Conservation (phyloP, 306 rosid genomes). For the Comarum palustre region DNA sequence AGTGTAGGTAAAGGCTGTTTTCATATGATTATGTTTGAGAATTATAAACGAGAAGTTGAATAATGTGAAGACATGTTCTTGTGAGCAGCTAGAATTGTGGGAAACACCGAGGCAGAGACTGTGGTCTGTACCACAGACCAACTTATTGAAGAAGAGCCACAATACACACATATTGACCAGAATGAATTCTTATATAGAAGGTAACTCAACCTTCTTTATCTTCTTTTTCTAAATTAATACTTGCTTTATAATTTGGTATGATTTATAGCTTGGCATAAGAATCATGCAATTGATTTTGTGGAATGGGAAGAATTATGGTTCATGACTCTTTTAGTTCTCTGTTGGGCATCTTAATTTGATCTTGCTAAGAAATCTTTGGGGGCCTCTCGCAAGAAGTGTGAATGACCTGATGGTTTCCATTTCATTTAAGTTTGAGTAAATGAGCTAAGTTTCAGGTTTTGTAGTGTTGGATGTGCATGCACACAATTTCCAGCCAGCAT, state of each 20-base stretch:
- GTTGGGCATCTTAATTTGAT: not conserved
- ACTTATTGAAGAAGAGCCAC: constrained; percentile 47
- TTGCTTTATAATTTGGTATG: not conserved
- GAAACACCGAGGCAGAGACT: not conserved
- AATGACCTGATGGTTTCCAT: not conserved
- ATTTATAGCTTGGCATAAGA: not conserved
- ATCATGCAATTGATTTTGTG: not conserved
- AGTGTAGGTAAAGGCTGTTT: not conserved
- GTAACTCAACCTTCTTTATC: constrained; percentile 33
- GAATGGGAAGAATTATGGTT: not conserved
- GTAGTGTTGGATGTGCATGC: not conserved
- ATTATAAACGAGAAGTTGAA: not conserved
- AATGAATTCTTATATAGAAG: constrained; percentile 69
- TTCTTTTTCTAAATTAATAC: not conserved
- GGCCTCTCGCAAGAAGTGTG: not conserved
- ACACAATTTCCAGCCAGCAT: not conserved
- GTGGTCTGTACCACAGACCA: constrained; percentile 48
- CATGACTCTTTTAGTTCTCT: not conserved
- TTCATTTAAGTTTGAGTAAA: not conserved
- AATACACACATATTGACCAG: constrained; percentile 53
- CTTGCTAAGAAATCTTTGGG: not conserved
- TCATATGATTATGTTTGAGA: not conserved
- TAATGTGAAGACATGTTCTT: not conserved
- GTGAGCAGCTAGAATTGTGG: not conserved
- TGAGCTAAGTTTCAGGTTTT: not conserved